Evolutionary conservation across 768 basidiomycete species (phyloP), one percentile per base, ranked within the genome.

Genomic region (Mycena galericulata): DNA sequence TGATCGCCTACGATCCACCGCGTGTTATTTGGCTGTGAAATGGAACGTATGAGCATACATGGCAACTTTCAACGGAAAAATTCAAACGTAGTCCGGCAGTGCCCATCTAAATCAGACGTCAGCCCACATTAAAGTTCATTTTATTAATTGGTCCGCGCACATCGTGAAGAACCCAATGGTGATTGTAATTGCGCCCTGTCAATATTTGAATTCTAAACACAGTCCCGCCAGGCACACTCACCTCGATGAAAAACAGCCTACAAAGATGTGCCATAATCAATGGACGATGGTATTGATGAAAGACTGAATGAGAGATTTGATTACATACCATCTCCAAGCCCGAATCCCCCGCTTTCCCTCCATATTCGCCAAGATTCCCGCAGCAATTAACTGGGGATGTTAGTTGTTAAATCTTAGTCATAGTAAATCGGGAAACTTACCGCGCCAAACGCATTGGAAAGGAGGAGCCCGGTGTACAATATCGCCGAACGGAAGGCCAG

Each of bases 191-290:
- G 87, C 78, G 5, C 92, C 92, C 87, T 92, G 51, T 27, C 60
- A 46, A 40, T 45, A 58, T 12, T 34, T 29, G 22, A 12, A 12
- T 51, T 24, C 10, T 63, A 45, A 63, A 36, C 43, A 47, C 17
- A 26, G 57, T 3, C 59, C 38, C 30, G 26, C 36, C 29, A 17
- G 7, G 5, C 41, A 2, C 14, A 8, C 20, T 17, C 67, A 60
- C 90, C 82, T 91, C 92, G 54, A 92, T 91, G 75, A 85, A 91
- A 76, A 93, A 93, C 51, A 93, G 69, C 92, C 90, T 89, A 32
- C 17, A 26, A 68, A 11, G 51, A 18, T 60, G 17, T n/a, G n/a
- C n/a, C 29, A n/a, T 67, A 1, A 61, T 29, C 32, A 47, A 1
- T 24, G 4, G 27, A 51, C 9, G 38, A 66, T 60, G 11, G 29